Evolutionary conservation across 129 eudicot genomes (phyloP).

Genomic region (Chrysanthemum makinoi): DNA sequence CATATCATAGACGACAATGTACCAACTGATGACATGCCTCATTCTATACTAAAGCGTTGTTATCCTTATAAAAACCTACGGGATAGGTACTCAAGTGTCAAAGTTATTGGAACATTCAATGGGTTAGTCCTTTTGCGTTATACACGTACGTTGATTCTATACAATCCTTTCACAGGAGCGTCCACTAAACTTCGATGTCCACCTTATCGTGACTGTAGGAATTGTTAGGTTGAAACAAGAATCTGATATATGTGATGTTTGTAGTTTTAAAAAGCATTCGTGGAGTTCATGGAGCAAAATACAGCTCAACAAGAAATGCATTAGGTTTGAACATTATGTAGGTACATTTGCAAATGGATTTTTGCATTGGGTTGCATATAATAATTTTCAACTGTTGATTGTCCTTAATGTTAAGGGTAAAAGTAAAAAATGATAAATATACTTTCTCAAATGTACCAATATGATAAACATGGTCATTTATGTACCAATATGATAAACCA

Average conservation of each 20-base stretch:
- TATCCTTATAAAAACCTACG: not conserved
- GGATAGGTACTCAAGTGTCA: not conserved
- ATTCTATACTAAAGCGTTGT: not conserved
- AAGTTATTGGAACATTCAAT: not conserved
- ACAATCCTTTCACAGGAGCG: slow-evolving; percentile 7
- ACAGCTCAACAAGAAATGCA: not conserved
- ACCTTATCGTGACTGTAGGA: not conserved
- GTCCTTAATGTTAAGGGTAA: slow-evolving; percentile 8
- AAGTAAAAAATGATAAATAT: too few species aligned
- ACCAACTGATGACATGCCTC: not conserved
- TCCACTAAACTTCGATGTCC: not conserved
- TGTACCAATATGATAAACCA: too few species aligned
- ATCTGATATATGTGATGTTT: not conserved
- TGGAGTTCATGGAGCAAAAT: not conserved
- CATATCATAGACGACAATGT: slow-evolving; percentile 5
- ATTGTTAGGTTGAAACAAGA: not conserved
- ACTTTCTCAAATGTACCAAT: too few species aligned
- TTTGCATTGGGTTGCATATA: slow-evolving; percentile 6
- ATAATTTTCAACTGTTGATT: not conserved
- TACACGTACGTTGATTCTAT: not conserved
- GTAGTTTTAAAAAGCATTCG: not conserved
- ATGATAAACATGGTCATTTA: too few species aligned
- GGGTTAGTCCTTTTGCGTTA: slow-evolving; percentile 13
- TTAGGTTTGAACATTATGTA: not conserved
- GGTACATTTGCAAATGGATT: slow-evolving; percentile 21